phyloP scores from a whole-genome alignment of 2,329 filamentous ascomycete species.

The Xylariaceae sp. region DNA sequence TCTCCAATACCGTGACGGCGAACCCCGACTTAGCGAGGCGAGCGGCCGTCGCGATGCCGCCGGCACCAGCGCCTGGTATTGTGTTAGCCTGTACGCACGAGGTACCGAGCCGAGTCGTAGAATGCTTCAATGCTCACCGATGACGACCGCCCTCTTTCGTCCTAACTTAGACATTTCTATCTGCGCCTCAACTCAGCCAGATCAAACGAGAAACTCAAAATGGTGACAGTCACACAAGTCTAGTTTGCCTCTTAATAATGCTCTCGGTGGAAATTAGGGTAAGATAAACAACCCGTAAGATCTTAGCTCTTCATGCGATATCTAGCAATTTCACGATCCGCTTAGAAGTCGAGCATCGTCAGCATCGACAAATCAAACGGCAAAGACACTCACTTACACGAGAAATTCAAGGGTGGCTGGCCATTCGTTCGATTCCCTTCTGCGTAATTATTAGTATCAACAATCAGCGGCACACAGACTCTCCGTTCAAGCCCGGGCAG shows the following conservation, averaged over 20 bases:
- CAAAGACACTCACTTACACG: neutral
- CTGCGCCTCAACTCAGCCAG: neutral
- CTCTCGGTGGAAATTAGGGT: neutral
- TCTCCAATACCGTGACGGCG: conserved; percentile 75
- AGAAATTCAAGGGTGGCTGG: neutral
- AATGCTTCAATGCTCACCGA: conserved; percentile 45
- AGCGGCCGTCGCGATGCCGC: conserved; percentile 72
- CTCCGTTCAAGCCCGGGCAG: too few species aligned
- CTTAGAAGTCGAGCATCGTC: neutral
- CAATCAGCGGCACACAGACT: neutral
- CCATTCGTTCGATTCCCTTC: neutral
- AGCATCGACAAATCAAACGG: neutral
- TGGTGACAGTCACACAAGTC: neutral
- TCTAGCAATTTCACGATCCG: neutral
- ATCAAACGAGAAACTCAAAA: neutral
- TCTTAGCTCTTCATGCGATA: neutral
- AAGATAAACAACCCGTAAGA: neutral
- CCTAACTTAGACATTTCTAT: conserved; percentile 31
- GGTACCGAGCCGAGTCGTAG: neutral
- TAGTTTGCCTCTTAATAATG: neutral
- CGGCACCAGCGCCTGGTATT: conserved; percentile 65
- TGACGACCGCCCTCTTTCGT: conserved; percentile 53
- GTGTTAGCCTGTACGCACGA: conserved; percentile 13
- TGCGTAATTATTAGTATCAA: neutral
- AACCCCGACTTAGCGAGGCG: conserved; percentile 72